Conservation (phyloP, 257 asterid genomes). For the Solanum paucissectum region DNA sequence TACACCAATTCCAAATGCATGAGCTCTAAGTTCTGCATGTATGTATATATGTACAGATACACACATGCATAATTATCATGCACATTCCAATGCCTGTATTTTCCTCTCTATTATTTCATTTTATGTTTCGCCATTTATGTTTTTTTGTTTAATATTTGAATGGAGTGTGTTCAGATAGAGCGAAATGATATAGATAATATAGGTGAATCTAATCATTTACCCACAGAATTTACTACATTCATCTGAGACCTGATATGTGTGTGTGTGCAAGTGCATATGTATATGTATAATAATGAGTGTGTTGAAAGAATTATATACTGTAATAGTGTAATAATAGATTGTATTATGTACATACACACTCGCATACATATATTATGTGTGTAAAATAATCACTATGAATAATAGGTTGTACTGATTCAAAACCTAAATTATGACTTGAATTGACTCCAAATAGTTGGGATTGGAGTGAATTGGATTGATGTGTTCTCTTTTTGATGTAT, state of each 20-base stretch:
- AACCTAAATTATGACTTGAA: neutral
- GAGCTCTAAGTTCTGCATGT: neutral
- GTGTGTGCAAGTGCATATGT: neutral
- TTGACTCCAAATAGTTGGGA: neutral
- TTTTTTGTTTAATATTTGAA: too few relatives aligned
- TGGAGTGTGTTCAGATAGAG: neutral
- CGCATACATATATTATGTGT: neutral
- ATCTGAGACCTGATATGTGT: neutral
- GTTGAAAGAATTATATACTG: neutral
- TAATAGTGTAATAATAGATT: neutral
- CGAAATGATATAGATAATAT: neutral
- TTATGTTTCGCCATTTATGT: too few relatives aligned
- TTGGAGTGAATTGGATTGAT: neutral
- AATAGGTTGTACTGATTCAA: neutral
- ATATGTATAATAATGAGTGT: neutral
- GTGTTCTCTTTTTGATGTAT: neutral
- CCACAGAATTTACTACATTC: neutral
- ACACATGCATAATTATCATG: neutral
- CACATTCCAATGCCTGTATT: neutral
- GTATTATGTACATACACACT: neutral
- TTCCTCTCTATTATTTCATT: neutral
- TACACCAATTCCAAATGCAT: neutral
- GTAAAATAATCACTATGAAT: neutral
- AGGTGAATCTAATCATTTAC: neutral
- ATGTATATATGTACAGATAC: neutral